phyloP scores from a whole-genome alignment of 2,329 filamentous ascomycete genomes.

The Exophiala lecanii-corni region DNA sequence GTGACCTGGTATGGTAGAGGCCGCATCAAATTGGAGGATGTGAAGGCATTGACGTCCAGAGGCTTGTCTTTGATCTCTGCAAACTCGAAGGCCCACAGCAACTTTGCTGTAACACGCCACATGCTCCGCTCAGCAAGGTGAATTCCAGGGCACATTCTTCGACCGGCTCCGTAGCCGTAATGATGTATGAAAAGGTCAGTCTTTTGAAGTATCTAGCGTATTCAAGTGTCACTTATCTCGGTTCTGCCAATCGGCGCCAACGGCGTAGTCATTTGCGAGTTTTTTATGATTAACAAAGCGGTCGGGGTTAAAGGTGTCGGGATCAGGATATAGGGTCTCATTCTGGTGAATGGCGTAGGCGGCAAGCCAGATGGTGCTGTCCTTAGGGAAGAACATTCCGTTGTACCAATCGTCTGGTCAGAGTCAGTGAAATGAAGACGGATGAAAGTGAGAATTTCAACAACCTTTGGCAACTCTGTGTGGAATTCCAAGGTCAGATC shows the following conservation, averaged over 20 bases:
- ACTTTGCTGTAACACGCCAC: constrained; percentile 43
- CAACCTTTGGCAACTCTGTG: constrained; percentile 45
- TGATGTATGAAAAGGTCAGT: constrained; percentile 9
- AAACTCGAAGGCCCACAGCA: constrained; percentile 48
- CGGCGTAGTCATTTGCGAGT: constrained; percentile 36
- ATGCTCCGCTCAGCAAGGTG: constrained; percentile 52
- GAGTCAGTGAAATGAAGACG: background rate
- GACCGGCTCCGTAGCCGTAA: constrained; percentile 36
- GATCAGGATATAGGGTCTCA: constrained; percentile 35
- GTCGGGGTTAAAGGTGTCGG: constrained; percentile 38
- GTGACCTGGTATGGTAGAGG: constrained; percentile 9
- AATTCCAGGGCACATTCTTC: constrained; percentile 43
- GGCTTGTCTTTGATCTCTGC: constrained; percentile 7
- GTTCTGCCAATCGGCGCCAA: constrained; percentile 30
- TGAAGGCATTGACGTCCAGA: constrained; percentile 12
- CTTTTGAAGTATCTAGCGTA: too few species aligned
- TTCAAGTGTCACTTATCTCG: constrained; percentile 32
- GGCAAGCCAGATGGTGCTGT: constrained; percentile 44
- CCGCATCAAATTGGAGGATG: constrained; percentile 12
- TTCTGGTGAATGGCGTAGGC: constrained; percentile 43
- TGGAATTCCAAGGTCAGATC: constrained; percentile 37
- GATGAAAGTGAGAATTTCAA: background rate
- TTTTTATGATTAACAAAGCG: constrained; percentile 30
- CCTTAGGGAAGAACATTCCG: constrained; percentile 44
- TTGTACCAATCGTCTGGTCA: constrained; percentile 42